Base-by-base conservation (phyloP, 2,329 filamentous ascomycete species). In the Talaromyces sp. region DNA sequence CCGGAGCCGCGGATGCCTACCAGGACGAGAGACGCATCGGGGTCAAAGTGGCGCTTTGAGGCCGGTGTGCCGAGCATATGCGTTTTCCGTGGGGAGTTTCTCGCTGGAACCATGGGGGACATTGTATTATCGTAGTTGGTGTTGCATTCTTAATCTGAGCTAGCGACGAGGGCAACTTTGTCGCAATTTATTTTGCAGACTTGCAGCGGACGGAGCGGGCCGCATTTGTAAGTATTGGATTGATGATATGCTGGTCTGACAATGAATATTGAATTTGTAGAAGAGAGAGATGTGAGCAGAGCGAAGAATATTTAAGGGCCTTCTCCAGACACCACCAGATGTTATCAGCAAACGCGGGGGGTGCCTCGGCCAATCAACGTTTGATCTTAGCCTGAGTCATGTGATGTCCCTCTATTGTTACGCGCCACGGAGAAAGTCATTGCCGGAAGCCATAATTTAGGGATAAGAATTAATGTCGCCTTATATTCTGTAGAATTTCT, bases 1-100 rank as follows among this genome's bases (percentile, higher is more conserved):
- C 77, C 77, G 59, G 75, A 77, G n/a, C 76, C 77, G 2, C 77
- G 74, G 61, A 79, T 78, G 14, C 77, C 77, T 50, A 79, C 71
- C 8, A 79, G 66, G 21, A 79, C 72, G 33, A 79, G 66, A 5
- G 77, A 79, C 16, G 77, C 77, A 67, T 78, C 72, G 1, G 72
- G 69, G 21, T 70, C 68, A 62, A 78, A 75, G 3, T 66, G 71
- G 54, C 74, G 71, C 48, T 65, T 63, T 4, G 63, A 63, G 1
- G 57, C 35, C 35, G 56, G 56, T 6, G 54, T 39, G 14, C 56
- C 42, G 16, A 46, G 60, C 40, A 63, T 63, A 61, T 67, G 66
- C 64, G 69, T 66, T 18, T 66, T 67, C 58, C 57, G 61, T 35
- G 54, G 39, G 28, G 58, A n/a, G 35, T 25, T 57, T 14, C 14